phyloP scores from a whole-genome alignment of 192 early-diverging fungal genomes.

The Entophlyctis helioformis region DNA sequence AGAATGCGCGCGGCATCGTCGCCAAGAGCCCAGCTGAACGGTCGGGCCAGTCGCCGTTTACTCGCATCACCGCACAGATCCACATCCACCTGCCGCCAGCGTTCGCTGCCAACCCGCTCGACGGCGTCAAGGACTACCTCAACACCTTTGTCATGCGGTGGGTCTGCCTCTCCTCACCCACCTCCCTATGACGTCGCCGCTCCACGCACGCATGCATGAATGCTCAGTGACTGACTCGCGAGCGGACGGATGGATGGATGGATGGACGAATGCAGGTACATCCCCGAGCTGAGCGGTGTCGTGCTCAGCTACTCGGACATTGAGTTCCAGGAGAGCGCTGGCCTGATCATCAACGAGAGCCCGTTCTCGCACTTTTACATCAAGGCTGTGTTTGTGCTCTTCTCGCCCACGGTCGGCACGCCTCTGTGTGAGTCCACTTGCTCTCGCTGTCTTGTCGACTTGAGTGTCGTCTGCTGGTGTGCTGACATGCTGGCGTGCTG shows the following conservation, averaged over 20 bases:
- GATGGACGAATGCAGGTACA: conserved; percentile 40
- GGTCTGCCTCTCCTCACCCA: background rate
- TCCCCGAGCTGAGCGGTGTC: conserved; percentile 78
- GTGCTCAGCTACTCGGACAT: conserved; percentile 70
- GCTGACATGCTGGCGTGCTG: background rate
- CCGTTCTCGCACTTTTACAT: conserved; percentile 75
- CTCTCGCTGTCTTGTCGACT: conserved; percentile 2
- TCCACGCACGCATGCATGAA: too few species aligned
- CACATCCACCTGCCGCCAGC: conserved; percentile 59
- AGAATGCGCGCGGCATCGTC: too few species aligned
- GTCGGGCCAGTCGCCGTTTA: too few species aligned
- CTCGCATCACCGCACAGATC: too few species aligned
- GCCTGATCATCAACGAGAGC: conserved; percentile 65
- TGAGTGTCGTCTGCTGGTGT: background rate
- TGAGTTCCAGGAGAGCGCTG: conserved; percentile 40
- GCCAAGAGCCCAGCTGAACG: too few species aligned
- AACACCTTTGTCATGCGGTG: conserved; percentile 62
- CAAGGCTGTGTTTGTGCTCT: conserved; percentile 55
- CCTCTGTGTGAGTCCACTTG: conserved; percentile 33
- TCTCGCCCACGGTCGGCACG: conserved; percentile 60
- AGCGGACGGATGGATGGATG: background rate
- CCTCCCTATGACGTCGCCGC: background rate
- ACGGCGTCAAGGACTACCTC: conserved; percentile 52
- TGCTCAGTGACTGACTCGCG: background rate
- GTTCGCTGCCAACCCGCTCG: conserved; percentile 36